Evolutionary conservation across 2,329 filamentous ascomycete genomes (phyloP), one percentile per base, ranked within the genome.

Genomic region (Penicillium sp.): DNA sequence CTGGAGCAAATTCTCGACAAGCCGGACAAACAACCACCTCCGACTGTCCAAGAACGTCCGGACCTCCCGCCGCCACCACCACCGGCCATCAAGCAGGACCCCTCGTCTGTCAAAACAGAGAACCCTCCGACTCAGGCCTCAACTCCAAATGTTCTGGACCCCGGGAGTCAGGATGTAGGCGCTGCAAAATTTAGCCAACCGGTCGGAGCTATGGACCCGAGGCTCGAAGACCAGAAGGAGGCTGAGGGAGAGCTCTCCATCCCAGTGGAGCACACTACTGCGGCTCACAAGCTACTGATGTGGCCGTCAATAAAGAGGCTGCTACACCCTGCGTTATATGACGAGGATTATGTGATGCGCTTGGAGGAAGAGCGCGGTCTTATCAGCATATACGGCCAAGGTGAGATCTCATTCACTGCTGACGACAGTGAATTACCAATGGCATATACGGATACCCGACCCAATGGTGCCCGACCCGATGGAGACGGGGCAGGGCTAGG

Each of bases 201-300:
- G 17, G n/a, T 57, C 33, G 47, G 37, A 22, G 12, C 46, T 3
- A 22, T 40, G 16, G 48, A 49, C 3, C 8, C 41, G 36, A 52
- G 41, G 7, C 50, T 58, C 3, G 59, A 63, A 14, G 56, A 61
- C 22, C 38, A 53, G 19, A 61, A 61, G 30, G 65, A 68, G 6
- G 70, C 74, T 30, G 71, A 73, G 28, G 85, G 84, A 44, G 82
- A 86, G 61, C 83, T 89, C 14, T 84, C 88, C 1, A 89, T 96
- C 53, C 89, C 91, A 0, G 84, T 87, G 28, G 90, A 96, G 62
- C 93, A 97, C 68, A 95, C 90, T 0, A 97, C 92, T 0, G 85
- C 91, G n/a, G 91, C 91, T 1, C 90, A 94, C 48, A 84, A 91
- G 59, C 78, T 97, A 17, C 77, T 97, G 28, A 80, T 83, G 44